These are phyloP conservation scores for Stenocarpella maydis DNA, from an alignment of 2,329 filamentous ascomycete genomes.

Conservation along the genomic window DNA sequence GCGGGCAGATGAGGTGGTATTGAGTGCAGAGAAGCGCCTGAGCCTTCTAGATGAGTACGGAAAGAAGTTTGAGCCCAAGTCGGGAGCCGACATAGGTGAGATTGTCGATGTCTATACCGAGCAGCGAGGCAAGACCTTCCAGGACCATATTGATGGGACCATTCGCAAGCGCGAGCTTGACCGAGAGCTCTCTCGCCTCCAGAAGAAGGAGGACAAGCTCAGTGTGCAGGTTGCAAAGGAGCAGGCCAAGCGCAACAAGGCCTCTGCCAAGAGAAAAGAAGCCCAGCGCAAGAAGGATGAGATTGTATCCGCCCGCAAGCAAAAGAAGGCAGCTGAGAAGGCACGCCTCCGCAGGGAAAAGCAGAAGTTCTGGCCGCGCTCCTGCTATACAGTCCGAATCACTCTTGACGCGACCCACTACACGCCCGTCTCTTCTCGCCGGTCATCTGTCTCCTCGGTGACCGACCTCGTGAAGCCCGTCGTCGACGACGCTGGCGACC, in stretches of 20 bases:
- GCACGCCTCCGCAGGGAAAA: constrained; percentile 52
- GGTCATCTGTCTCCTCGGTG: constrained; percentile 59
- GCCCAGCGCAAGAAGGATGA: constrained; percentile 47
- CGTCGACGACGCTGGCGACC: constrained; percentile 53
- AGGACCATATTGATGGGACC: constrained; percentile 49
- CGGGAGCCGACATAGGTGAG: constrained; percentile 46
- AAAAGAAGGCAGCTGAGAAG: constrained; percentile 53
- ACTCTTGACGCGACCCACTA: constrained; percentile 56
- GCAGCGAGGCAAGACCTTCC: constrained; percentile 53
- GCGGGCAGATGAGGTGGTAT: constrained; percentile 43
- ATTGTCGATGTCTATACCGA: constrained; percentile 51
- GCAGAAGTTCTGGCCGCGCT: constrained; percentile 58
- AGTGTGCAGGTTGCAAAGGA: constrained; percentile 39
- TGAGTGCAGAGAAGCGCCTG: constrained; percentile 50
- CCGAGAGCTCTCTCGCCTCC: constrained; percentile 44
- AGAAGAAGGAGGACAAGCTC: constrained; percentile 46
- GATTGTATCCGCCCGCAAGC: constrained; percentile 47
- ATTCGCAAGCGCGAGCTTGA: constrained; percentile 45
- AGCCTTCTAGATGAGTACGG: constrained; percentile 52
- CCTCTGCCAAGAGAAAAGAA: constrained; percentile 46
- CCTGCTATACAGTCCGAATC: constrained; percentile 58
- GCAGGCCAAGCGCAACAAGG: constrained; percentile 41
- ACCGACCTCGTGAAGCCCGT: constrained; percentile 61
- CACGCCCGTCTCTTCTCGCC: constrained; percentile 57
- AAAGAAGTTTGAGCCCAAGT: constrained; percentile 47